Conservation (phyloP, 2,329 filamentous ascomycete species). For the Coleophoma cylindrospora region DNA sequence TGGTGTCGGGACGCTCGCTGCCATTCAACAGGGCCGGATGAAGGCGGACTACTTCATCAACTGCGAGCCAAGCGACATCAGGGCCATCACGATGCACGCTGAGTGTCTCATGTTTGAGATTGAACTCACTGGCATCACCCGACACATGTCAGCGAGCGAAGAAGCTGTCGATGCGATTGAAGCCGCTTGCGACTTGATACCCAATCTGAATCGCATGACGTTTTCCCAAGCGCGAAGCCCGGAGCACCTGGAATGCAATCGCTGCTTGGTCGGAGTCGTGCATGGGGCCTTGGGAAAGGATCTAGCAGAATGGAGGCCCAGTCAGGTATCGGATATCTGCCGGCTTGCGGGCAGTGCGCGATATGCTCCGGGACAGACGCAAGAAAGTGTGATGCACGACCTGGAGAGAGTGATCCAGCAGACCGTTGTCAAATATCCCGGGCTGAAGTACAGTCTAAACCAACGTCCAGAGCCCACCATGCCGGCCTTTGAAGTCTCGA, state of each 20-base stretch:
- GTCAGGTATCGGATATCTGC: background rate
- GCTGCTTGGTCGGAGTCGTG: background rate
- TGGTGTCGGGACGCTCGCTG: background rate
- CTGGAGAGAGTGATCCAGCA: background rate
- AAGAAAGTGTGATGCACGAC: background rate
- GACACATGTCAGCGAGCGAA: background rate
- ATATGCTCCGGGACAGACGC: background rate
- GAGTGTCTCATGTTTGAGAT: background rate
- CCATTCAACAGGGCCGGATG: background rate
- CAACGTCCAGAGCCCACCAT: background rate
- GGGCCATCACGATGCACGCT: background rate
- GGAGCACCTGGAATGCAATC: background rate
- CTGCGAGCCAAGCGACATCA: background rate
- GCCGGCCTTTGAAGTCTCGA: background rate
- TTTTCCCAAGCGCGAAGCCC: background rate
- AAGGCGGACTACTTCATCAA: background rate
- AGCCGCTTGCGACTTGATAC: background rate
- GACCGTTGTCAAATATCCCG: background rate
- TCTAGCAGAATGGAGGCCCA: background rate
- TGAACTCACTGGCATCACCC: background rate
- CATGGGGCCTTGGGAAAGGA: background rate
- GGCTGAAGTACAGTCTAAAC: background rate
- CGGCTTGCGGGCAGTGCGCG: background rate
- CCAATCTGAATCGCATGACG: background rate
- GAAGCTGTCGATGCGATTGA: background rate